Evolutionary conservation across 495 filamentous ascomycete genomes (phyloP).

Genomic region (Penicillium canariense): DNA sequence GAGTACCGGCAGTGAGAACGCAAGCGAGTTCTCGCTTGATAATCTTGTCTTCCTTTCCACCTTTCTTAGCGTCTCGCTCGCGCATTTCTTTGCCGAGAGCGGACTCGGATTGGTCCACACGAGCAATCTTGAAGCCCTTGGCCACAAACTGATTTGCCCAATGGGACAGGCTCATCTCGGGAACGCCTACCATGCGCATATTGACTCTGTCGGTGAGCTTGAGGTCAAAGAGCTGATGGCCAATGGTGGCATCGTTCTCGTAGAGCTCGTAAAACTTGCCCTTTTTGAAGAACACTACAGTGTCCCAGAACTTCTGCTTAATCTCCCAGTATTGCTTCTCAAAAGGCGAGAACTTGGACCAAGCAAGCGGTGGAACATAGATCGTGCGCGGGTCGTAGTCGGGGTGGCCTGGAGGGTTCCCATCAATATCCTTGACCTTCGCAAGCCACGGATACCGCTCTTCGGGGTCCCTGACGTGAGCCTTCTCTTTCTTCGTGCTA

Average conservation of each 20-base stretch:
- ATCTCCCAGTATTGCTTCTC: slow-evolving; percentile 99
- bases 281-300: slow-evolving; percentile 99
- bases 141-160: slow-evolving; percentile 95
- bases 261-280: slow-evolving; percentile 99
- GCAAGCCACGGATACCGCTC: slow-evolving; percentile 88
- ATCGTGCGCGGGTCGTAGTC: slow-evolving; percentile 92
- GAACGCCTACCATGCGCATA: slow-evolving; percentile 97
- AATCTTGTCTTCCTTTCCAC: slow-evolving; percentile 76
- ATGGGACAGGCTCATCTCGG: slow-evolving; percentile 82
- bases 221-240: slow-evolving; percentile 94
- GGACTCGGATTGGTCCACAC: slow-evolving; percentile 94
- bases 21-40: slow-evolving; percentile 88
- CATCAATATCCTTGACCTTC: slow-evolving; percentile 75
- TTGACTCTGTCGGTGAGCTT: slow-evolving; percentile 98
- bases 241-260: slow-evolving; percentile 96
- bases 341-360: slow-evolving; percentile 80
- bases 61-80: slow-evolving; percentile 66
- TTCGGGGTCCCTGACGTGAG: slow-evolving; percentile 74
- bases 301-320: slow-evolving; percentile 97
- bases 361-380: slow-evolving; percentile 78
- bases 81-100: slow-evolving; percentile 98
- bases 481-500: slow-evolving; percentile 66
- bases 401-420: slow-evolving; percentile 72
- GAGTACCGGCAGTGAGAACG: slow-evolving; percentile 86
- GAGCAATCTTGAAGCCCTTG: slow-evolving; percentile 92